These are phyloP conservation scores for Nothophytophthora sp. DNA, from an alignment of 352 stramenopile genomes.

Conservation along the genomic window DNA sequence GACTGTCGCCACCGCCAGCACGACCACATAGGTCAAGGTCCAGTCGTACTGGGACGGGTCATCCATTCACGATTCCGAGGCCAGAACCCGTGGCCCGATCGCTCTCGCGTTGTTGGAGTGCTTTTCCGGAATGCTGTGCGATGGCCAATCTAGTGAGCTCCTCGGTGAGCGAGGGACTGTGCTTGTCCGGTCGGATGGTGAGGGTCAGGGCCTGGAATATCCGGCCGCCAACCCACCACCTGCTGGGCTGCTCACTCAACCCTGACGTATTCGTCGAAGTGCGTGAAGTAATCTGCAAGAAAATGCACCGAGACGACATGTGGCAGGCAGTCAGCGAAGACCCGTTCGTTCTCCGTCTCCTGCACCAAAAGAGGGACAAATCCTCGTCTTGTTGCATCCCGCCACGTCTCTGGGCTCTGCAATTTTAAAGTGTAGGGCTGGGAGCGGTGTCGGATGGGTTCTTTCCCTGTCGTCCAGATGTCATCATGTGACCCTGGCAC, in stretches of 20 bases:
- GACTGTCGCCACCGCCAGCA: constrained; percentile 45
- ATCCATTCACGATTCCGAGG: constrained; percentile 39
- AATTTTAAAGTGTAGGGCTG: neutral
- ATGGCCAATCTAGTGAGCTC: constrained; percentile 30
- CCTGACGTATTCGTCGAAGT: too few relatives aligned
- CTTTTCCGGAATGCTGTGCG: too few relatives aligned
- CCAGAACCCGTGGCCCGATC: neutral
- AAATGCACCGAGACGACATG: too few relatives aligned
- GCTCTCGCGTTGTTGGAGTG: neutral
- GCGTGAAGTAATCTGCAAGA: too few relatives aligned
- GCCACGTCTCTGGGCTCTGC: constrained; percentile 7
- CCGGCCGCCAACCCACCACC: too few relatives aligned
- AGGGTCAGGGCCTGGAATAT: constrained; percentile 7
- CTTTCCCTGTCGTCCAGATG: too few relatives aligned
- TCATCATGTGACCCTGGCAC: constrained; percentile 8
- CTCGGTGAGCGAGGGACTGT: constrained; percentile 12
- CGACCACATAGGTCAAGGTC: constrained; percentile 59
- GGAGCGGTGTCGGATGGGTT: too few relatives aligned
- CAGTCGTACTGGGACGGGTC: constrained; percentile 49
- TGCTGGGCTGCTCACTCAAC: too few relatives aligned
- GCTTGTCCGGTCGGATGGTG: constrained; percentile 18
- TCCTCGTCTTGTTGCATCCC: constrained; percentile 8
- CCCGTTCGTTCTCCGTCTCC: too few relatives aligned
- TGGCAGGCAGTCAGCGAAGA: too few relatives aligned
- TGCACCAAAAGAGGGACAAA: constrained; percentile 9